phyloP scores from a whole-genome alignment of 441 rosid genomes.

The Omphalea diandra region DNA sequence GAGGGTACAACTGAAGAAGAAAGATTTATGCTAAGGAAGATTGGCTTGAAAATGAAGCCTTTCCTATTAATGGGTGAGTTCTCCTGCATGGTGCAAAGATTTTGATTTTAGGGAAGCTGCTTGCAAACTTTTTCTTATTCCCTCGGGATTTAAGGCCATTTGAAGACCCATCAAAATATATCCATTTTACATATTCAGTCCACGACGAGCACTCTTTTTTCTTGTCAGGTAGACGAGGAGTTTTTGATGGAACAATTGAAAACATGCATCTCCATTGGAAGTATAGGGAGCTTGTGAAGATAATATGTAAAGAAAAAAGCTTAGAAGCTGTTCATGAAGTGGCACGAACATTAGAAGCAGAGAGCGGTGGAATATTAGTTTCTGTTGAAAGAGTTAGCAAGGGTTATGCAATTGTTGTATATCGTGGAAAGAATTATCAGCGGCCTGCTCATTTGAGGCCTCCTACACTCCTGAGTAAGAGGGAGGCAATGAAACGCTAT shows the following conservation, averaged over 20 bases:
- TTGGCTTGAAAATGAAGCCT: constrained; percentile 95
- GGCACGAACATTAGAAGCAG: constrained; percentile 74
- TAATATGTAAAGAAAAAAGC: constrained; percentile 61
- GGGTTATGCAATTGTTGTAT: constrained; percentile 84
- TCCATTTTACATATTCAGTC: background rate
- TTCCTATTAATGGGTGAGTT: constrained; percentile 85
- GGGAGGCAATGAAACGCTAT: constrained; percentile 78
- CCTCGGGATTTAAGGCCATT: constrained; percentile 15
- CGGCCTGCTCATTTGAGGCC: constrained; percentile 86
- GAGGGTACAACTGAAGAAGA: constrained; percentile 91
- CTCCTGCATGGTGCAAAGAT: constrained; percentile 18
- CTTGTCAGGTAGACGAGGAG: constrained; percentile 79
- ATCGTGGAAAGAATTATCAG: constrained; percentile 92
- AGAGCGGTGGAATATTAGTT: constrained; percentile 93
- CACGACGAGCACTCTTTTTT: constrained; percentile 30
- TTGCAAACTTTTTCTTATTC: constrained; percentile 7
- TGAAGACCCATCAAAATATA: constrained; percentile 12
- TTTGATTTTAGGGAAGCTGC: constrained; percentile 16
- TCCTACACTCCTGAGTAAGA: constrained; percentile 72
- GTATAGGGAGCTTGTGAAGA: constrained; percentile 93
- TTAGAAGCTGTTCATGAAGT: constrained; percentile 59
- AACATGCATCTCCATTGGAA: constrained; percentile 99
- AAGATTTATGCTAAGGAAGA: constrained; percentile 87
- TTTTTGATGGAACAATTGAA: constrained; percentile 85
- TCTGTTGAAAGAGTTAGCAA: constrained; percentile 83